A percentile compares a stretch with the other conserved stretches of the same genome.
Conservation (phyloP, 2,329 filamentous ascomycete genomes). For the Hymenoscyphus repandus region DNA sequence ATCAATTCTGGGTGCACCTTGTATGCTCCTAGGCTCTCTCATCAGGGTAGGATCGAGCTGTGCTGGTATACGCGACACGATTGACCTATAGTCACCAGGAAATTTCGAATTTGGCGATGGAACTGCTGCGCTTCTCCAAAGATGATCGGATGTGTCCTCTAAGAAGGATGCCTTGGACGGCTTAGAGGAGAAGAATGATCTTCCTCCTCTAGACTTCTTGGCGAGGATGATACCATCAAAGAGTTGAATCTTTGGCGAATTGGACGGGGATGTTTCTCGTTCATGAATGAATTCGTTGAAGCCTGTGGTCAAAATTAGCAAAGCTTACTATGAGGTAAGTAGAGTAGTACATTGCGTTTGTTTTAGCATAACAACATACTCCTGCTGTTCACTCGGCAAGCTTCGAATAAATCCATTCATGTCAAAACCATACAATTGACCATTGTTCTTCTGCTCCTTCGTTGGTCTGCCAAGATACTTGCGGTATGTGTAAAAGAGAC, state of each 20-base stretch:
- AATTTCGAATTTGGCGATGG: slow-evolving; percentile 57
- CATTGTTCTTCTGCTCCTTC: slow-evolving; percentile 54
- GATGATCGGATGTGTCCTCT: slow-evolving; percentile 68
- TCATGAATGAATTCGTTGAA: slow-evolving; percentile 86
- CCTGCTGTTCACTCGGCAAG: slow-evolving; percentile 60
- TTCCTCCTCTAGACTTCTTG: slow-evolving; percentile 61
- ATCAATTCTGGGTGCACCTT: slow-evolving; percentile 67
- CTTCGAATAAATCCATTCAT: slow-evolving; percentile 61
- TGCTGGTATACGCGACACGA: slow-evolving; percentile 65
- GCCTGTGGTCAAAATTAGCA: slow-evolving; percentile 41
- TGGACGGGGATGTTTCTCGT: slow-evolving; percentile 59
- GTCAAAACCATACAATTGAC: slow-evolving; percentile 59
- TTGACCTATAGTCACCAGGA: slow-evolving; percentile 54
- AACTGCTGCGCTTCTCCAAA: slow-evolving; percentile 67
- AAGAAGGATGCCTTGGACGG: slow-evolving; percentile 48
- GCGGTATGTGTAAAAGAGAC: slow-evolving; percentile 60
- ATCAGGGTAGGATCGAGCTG: slow-evolving; percentile 82
- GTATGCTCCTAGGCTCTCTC: slow-evolving; percentile 86
- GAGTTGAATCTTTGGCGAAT: slow-evolving; percentile 63
- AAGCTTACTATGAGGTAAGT: slow-evolving; percentile 27
- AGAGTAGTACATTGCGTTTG: slow-evolving; percentile 56
- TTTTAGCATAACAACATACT: slow-evolving; percentile 58
- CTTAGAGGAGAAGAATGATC: slow-evolving; percentile 44
- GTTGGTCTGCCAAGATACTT: slow-evolving; percentile 56
- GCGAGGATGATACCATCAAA: slow-evolving; percentile 83